Evolutionary conservation across 2,329 filamentous ascomycete genomes (phyloP), one percentile per base, ranked within the genome.

Genomic region (Phaeophleospora eucalypticola): DNA sequence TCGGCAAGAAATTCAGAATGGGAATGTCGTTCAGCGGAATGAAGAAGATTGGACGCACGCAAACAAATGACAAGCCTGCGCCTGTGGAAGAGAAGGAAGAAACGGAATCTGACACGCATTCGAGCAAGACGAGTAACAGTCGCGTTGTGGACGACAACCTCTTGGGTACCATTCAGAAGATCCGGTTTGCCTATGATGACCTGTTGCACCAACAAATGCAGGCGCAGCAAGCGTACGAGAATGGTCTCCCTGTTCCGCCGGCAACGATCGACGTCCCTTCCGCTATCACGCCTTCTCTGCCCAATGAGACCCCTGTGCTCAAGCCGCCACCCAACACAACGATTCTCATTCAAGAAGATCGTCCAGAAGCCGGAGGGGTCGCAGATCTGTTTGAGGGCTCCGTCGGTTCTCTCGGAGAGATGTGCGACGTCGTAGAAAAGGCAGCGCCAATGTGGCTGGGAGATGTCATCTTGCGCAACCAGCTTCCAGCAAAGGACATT

Each of bases 321-420:
- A 87, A 86, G 60, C 78, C 86, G 3, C 86, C 87, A 1, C 68
- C 76, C 1, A 81, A 75, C 51, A 83, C 79, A 1, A 77, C 74
- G 0, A 79, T 84, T 24, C 70, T 84, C 14, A 83, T 84, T 32
- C 81, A 84, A 59, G 81, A 84, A 62, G 81, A 84, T 50, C 72
- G 77, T 3, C 78, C 79, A 2, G 80, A 82, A 55, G 75, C 77
- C 33, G 81, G 80, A 18, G 80, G 82, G 21, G 78, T 82, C 47
- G 87, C 88, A 20, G 93, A 97, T 71, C 74, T 97, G 9, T 98
- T 96, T 64, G 80, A 93, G 60, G 91, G 93, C 20, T 95, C 86
- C 2, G 87, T 97, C 2, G 86, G 81, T 46, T 82, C 81, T 6
- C 77, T 94, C 3, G 86, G 86, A 1, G 74, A 80, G 38, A 87